phyloP scores from a whole-genome alignment of 257 asterid species.

The Jacaranda mimosifolia region DNA sequence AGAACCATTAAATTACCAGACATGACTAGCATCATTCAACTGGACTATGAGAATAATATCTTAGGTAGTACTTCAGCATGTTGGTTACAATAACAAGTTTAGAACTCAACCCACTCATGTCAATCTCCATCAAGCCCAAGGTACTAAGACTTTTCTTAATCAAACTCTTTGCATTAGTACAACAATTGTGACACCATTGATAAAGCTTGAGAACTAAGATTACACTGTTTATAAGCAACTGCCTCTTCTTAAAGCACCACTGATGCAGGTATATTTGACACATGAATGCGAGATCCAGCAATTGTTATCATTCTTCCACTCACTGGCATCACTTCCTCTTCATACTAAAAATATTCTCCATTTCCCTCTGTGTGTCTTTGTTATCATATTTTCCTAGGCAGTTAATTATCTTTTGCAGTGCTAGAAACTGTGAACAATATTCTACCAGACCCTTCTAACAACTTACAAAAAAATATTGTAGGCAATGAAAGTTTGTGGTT shows the following conservation, averaged over 20 bases:
- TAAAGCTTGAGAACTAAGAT: conserved; percentile 9
- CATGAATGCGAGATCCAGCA: neutral
- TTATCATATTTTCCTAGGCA: neutral
- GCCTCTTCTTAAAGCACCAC: neutral
- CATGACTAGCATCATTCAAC: conserved; percentile 21
- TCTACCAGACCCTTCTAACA: neutral
- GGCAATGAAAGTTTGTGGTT: neutral
- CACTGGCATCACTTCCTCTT: conserved; percentile 22
- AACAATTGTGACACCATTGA: neutral
- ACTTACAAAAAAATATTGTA: conserved; percentile 15
- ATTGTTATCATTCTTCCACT: conserved; percentile 12
- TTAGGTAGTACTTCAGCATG: neutral
- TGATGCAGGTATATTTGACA: neutral
- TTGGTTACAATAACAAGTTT: neutral
- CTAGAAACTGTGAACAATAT: neutral
- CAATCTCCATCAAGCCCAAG: conserved; percentile 1
- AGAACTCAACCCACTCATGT: conserved; percentile 12
- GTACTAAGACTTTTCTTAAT: neutral
- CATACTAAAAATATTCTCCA: conserved; percentile 13
- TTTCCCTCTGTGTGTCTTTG: conserved; percentile 4
- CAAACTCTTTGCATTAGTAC: neutral
- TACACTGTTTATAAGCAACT: neutral
- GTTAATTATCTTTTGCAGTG: neutral
- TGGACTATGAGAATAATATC: conserved; percentile 14
- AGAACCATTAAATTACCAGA: conserved; percentile 26